Base-by-base conservation (phyloP, 495 filamentous ascomycete species). In the Podospora bellae-mahoneyi region DNA sequence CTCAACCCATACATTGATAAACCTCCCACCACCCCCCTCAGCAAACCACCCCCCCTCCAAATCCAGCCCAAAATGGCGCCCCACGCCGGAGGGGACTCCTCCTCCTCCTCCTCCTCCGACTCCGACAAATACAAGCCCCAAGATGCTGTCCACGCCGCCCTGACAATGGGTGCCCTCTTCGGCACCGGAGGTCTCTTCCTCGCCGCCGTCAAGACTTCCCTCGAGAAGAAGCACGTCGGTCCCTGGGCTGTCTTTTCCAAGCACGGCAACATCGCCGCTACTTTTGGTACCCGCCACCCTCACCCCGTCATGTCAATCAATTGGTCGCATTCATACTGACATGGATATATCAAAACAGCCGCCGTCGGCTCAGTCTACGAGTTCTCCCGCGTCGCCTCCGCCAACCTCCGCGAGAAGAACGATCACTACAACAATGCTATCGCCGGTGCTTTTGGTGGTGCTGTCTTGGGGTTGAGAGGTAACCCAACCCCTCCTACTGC, bases 151-250 rank as follows among this genome's bases (percentile, higher is more conserved):
- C 77, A 80, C 63, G 82, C 83, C 54, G 84, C 89, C 30, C 76
- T 92, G 75, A 87, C 86, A 72, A 85, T 88, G 64, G 88, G 86
- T 53, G 68, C 87, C 68, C 76, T 92, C 67, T 87, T 86, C 64
- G 91, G 89, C 75, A 79, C 81, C 58, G 85, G 85, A 57, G 96
- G 95, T 70, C 77, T 90, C 56, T 82, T 91, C 75, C 74, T 89
- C 64, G 89, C 94, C 5, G 91, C 91, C 32, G 83, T 94, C 62
- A 92, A 93, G 81, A 97, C 96, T 79, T 90, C 93, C 34, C 85
- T 97, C 65, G 83, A 87, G 19, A 92, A 87, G 79, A 85, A 85
- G 71, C 96, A 96, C 77, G 83, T 95, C 64, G 90, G 92, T 59
- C 84, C 86, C 23, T 86, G 85, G 81, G 89, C 91, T 69, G 84